These are phyloP conservation scores for Erigeron canadensis DNA, from an alignment of 129 eudicot species.

Conservation along the genomic window DNA sequence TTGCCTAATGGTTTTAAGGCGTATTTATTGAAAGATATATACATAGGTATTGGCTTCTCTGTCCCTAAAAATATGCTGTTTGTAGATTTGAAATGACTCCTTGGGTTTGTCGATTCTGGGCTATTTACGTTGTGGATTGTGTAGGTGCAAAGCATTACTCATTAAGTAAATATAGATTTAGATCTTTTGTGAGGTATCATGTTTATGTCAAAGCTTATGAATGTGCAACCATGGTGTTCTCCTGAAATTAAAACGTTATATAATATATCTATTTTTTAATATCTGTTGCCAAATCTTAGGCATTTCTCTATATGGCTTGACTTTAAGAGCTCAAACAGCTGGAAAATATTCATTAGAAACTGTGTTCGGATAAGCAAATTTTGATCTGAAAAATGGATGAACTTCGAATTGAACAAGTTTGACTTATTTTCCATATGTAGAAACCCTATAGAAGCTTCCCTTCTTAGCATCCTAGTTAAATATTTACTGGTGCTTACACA, in stretches of 20 bases:
- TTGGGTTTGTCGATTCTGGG: not conserved
- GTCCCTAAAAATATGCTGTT: not conserved
- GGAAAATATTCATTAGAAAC: not conserved
- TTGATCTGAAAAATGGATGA: not conserved
- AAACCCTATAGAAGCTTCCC: not conserved
- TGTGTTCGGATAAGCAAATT: not conserved
- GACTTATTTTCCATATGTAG: not conserved
- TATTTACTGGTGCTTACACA: not conserved
- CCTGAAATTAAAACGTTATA: not conserved
- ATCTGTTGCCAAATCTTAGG: not conserved
- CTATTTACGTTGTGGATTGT: not conserved
- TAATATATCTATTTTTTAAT: not conserved
- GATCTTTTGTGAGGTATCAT: not conserved
- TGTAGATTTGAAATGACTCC: constrained; percentile 1
- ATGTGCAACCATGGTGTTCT: not conserved
- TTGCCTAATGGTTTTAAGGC: not conserved
- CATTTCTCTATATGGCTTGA: not conserved
- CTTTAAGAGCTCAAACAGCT: not conserved
- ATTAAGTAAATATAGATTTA: not conserved
- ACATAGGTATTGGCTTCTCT: not conserved
- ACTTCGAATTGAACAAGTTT: not conserved
- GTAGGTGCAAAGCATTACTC: not conserved
- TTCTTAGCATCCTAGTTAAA: constrained; percentile 1
- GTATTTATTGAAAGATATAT: not conserved
- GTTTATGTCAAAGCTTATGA: not conserved